Conservation (phyloP, 139 green algal species). For the Closterium sp. region DNA sequence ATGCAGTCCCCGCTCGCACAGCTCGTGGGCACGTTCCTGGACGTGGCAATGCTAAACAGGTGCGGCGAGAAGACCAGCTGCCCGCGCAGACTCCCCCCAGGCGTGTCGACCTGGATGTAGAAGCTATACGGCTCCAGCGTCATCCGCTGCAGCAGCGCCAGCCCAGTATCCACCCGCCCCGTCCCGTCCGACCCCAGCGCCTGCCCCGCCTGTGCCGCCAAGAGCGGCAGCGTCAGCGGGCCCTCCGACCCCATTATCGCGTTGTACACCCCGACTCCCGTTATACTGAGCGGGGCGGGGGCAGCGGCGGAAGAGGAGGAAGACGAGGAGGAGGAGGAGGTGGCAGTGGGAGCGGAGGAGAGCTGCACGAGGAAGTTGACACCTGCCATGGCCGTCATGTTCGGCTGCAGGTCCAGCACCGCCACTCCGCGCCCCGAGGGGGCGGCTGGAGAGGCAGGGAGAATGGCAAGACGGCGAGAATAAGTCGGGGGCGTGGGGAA, state of each 20-base stretch:
- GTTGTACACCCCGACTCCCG: neutral
- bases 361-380: neutral
- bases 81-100: neutral
- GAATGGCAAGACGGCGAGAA: neutral
- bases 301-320: neutral
- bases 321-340: neutral
- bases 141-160: neutral
- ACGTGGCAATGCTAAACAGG: slow-evolving; percentile 5
- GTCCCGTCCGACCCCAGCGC: neutral
- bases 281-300: neutral
- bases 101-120: neutral
- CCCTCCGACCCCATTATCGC: neutral
- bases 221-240: neutral
- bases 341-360: neutral
- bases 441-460: neutral
- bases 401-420: neutral
- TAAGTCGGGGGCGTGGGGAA: neutral
- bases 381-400: neutral
- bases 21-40: neutral
- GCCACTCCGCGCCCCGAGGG: neutral
- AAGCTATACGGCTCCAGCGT: neutral
- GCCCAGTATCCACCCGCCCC: neutral
- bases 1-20: neutral
- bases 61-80: neutral
- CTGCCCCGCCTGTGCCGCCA: neutral